phyloP scores from a whole-genome alignment of 176 grass and related monocot species.

The Oryza meyeriana region DNA sequence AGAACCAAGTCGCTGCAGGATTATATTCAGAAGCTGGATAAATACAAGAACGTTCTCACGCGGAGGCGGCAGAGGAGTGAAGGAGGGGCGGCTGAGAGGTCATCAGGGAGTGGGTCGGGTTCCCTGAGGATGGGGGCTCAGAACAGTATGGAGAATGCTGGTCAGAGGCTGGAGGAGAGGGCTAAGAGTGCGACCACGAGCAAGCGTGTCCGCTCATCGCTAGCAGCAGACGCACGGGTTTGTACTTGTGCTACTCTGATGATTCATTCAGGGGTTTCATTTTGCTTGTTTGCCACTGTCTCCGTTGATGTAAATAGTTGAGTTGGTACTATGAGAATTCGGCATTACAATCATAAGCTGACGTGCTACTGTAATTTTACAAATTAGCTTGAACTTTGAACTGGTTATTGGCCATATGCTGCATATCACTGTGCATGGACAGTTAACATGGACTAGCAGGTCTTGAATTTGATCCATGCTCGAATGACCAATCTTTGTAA shows the following conservation, averaged over 20 bases:
- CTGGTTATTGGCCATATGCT: background rate
- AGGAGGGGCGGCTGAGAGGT: conserved; percentile 35
- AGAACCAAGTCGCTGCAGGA: conserved; percentile 53
- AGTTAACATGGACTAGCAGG: conserved; percentile 4
- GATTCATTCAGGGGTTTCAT: background rate
- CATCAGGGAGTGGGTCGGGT: conserved; percentile 27
- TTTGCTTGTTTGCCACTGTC: background rate
- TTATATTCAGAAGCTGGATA: conserved; percentile 55
- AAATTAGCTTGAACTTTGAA: background rate
- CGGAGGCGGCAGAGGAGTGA: conserved; percentile 61
- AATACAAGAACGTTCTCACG: conserved; percentile 44
- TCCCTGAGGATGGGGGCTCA: conserved; percentile 48
- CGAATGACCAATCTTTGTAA: conserved; percentile 3
- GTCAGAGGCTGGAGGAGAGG: conserved; percentile 53
- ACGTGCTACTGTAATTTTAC: background rate
- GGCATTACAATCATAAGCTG: background rate
- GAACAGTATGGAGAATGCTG: conserved; percentile 34
- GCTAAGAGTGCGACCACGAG: conserved; percentile 58
- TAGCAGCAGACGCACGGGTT: conserved; percentile 68
- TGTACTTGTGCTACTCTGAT: conserved; percentile 20
- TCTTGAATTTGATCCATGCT: background rate
- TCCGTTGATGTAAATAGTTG: background rate
- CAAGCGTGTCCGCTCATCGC: conserved; percentile 69
- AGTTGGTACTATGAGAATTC: background rate
- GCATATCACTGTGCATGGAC: background rate